Percentiles rank a stretch among this genome's conserved stretches.
Evolutionary conservation across 129 eudicot species (phyloP).

Genomic region (Flaveria bidentis): DNA sequence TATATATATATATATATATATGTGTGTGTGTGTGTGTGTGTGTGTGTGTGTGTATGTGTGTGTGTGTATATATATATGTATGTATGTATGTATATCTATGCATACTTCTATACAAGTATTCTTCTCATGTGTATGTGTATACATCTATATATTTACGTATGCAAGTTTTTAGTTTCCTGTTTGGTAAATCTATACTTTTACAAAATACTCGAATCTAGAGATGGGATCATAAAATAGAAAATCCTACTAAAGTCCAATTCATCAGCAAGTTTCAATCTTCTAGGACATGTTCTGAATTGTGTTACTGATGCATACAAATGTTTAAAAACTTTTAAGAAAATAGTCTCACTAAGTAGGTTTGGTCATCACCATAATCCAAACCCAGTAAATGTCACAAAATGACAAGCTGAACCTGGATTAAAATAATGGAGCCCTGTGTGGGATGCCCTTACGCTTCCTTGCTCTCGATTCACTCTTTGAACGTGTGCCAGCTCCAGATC

Average conservation of each 20-base stretch:
- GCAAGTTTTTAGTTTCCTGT: neutral
- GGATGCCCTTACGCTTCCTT: constrained; percentile 46
- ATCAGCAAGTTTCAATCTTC: neutral
- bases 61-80: too few species aligned
- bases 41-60: too few species aligned
- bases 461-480: neutral
- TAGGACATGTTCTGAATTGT: neutral
- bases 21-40: too few species aligned
- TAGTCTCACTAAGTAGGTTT: neutral
- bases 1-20: too few species aligned
- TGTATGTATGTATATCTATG: neutral
- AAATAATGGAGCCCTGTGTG: constrained; percentile 43
- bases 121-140: too few species aligned
- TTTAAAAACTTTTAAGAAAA: neutral
- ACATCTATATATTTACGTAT: neutral
- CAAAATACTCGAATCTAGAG: neutral
- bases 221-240: neutral
- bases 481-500: neutral
- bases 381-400: constrained; percentile 4
- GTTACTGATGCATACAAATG: neutral
- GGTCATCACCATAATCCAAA: neutral
- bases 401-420: neutral
- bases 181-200: neutral
- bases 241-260: neutral
- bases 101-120: too few species aligned